These are phyloP conservation scores for Gossypium gossypioides DNA, from an alignment of 441 rosid species.

Conservation along the genomic window DNA sequence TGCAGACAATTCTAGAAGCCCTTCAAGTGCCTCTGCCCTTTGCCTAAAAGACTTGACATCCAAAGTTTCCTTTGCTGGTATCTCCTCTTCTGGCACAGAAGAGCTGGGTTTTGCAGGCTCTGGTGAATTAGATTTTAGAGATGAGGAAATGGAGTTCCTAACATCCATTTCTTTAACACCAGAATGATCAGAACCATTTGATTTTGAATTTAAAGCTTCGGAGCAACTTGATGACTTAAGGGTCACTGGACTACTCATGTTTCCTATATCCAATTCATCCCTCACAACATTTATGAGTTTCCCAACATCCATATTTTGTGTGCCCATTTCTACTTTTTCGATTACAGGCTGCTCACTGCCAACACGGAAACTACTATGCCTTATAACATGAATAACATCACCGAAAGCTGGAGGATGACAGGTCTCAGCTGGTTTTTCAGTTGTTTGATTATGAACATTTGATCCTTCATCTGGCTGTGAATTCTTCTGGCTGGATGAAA, in stretches of 20 bases:
- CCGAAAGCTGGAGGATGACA: slow-evolving; percentile 56
- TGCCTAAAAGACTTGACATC: slow-evolving; percentile 81
- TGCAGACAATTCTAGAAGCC: slow-evolving; percentile 80
- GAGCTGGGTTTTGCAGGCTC: slow-evolving; percentile 34
- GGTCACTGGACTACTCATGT: slow-evolving; percentile 23
- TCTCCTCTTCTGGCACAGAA: slow-evolving; percentile 39
- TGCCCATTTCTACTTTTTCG: slow-evolving; percentile 78
- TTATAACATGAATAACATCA: slow-evolving; percentile 73
- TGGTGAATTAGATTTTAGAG: slow-evolving; percentile 28
- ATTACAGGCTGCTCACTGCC: slow-evolving; percentile 76
- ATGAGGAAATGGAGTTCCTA: slow-evolving; percentile 22
- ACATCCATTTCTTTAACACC: slow-evolving; percentile 31
- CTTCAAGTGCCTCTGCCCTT: slow-evolving; percentile 95
- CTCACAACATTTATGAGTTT: slow-evolving; percentile 61
- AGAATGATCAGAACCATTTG: slow-evolving; percentile 32
- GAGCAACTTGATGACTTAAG: slow-evolving; percentile 33
- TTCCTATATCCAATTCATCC: slow-evolving; percentile 63
- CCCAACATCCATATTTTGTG: slow-evolving; percentile 60
- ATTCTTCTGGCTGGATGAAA: slow-evolving; percentile 26
- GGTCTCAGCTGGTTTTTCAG: slow-evolving; percentile 34
- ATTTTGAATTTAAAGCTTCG: slow-evolving; percentile 30
- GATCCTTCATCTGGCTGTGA: slow-evolving; percentile 36
- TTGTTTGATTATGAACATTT: slow-evolving; percentile 27
- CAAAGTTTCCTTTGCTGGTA: slow-evolving; percentile 57
- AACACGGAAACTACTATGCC: slow-evolving; percentile 78